Evolutionary conservation across 371 early-diverging fungal species (phyloP), one percentile per base, ranked within the genome.

Genomic region (Actinomortierella ambigua): DNA sequence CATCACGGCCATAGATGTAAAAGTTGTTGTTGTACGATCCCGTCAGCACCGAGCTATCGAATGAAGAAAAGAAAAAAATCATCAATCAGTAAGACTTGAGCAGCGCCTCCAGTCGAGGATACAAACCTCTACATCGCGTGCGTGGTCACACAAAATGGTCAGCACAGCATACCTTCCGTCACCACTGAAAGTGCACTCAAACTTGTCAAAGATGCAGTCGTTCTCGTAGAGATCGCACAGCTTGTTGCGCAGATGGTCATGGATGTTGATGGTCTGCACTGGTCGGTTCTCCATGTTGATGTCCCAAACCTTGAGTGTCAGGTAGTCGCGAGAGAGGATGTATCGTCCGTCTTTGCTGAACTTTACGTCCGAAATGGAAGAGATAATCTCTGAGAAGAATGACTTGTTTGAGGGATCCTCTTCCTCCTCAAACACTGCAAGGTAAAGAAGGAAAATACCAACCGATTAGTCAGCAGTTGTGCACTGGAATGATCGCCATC

Each of bases 191-290:
- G 88, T 94, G 82, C 97, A 96, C 78, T 98, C 99, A 66, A 98
- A 98, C 81, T 98, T 98, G 84, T 98, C 99, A 83, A 98, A 98
- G 71, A 98, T 98, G 81, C 95, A 96, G 77, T 98, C 99, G 79
- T 95, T 98, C 73, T 98, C 99, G 80, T 98, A 98, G 44, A 98
- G 82, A 66, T 98, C 99, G 78, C 98, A 98, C 40, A 98, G 85
- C 78, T 95, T 95, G 75, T 86, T 88, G 67, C 92, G 87, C 43
- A 98, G 80, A 61, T 96, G 93, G 63, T 98, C 97, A 75, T 98
- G 98, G 41, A 98, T 93, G 68, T 86, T 88, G 78, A 99, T 96
- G 40, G 95, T 94, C 69, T 94, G 88, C 24, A 99, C 89, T 3
- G 99, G 99, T 68, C 88, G 83, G 44, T 77, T 88, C 58, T 96